phyloP scores from a whole-genome alignment of 169 alveolate species.

The Perkinsus chesapeaki region DNA sequence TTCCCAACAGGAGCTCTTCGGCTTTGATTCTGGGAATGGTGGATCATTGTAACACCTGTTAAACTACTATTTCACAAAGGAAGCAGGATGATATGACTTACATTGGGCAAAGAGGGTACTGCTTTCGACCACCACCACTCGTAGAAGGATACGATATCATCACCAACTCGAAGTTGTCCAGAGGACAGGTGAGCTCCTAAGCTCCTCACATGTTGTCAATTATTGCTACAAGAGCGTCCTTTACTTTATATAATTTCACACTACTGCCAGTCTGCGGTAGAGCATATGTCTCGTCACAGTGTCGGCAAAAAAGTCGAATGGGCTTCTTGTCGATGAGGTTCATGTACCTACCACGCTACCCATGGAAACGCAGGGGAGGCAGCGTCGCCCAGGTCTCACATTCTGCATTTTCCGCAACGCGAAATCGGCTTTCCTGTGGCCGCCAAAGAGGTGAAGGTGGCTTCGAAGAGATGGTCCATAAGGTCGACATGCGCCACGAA shows the following conservation, averaged over 20 bases:
- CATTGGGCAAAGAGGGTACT: conserved; percentile 50
- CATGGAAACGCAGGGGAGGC: conserved; percentile 35
- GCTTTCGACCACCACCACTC: conserved; percentile 30
- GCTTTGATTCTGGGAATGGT: conserved; percentile 34
- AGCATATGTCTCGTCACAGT: conserved; percentile 48
- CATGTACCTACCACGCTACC: conserved; percentile 60
- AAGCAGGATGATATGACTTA: not conserved
- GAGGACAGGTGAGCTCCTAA: conserved; percentile 64
- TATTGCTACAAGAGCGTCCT: not conserved
- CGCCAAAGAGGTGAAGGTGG: conserved; percentile 46
- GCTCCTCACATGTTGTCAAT: not conserved
- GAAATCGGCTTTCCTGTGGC: conserved; percentile 20
- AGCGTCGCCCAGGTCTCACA: conserved; percentile 29
- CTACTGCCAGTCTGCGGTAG: conserved; percentile 41
- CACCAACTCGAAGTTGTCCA: conserved; percentile 60
- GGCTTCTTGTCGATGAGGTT: conserved; percentile 45
- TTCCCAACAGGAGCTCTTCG: conserved; percentile 38
- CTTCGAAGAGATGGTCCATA: conserved; percentile 50
- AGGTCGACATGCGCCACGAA: conserved; percentile 51
- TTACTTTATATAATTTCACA: not conserved
- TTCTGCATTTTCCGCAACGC: conserved; percentile 10
- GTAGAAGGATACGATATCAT: conserved; percentile 3
- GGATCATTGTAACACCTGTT: conserved; percentile 59
- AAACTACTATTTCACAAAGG: not conserved
- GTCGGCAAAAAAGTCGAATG: conserved; percentile 47